phyloP scores from a whole-genome alignment of 768 basidiomycete species.

The Lentinula edodes region DNA sequence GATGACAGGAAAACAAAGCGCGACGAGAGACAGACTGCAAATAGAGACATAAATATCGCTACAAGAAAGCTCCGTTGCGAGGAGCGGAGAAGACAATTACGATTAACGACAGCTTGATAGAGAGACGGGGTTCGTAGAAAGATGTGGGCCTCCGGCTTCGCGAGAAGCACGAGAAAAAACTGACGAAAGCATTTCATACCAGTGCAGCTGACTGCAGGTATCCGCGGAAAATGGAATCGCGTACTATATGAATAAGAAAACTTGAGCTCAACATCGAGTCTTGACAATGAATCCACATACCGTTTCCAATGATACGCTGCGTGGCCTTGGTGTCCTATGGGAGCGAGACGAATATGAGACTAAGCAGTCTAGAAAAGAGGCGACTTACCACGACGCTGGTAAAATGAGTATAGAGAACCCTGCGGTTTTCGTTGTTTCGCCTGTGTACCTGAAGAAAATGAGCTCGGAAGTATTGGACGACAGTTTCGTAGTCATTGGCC shows the following conservation, averaged over 20 bases:
- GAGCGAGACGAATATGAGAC: neutral
- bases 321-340: conserved; percentile 76
- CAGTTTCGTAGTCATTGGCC: conserved; percentile 75
- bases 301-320: conserved; percentile 77
- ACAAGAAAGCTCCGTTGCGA: neutral
- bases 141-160: neutral
- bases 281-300: conserved; percentile 31
- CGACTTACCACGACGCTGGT: conserved; percentile 69
- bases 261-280: neutral
- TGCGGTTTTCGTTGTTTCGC: conserved; percentile 71
- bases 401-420: conserved; percentile 78
- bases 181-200: conserved; percentile 22
- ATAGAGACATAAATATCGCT: neutral
- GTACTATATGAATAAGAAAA: conserved; percentile 33
- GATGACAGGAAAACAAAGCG: neutral
- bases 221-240: conserved; percentile 72
- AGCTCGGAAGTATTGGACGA: conserved; percentile 81
- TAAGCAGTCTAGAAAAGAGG: neutral
- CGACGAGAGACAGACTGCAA: neutral
- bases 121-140: neutral
- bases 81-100: neutral
- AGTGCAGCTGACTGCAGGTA: conserved; percentile 69
- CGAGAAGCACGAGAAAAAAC: neutral
- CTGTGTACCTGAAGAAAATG: conserved; percentile 82
- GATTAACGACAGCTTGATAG: neutral